phyloP scores from a whole-genome alignment of 2,329 filamentous ascomycete species.

The Helotiales sp. region DNA sequence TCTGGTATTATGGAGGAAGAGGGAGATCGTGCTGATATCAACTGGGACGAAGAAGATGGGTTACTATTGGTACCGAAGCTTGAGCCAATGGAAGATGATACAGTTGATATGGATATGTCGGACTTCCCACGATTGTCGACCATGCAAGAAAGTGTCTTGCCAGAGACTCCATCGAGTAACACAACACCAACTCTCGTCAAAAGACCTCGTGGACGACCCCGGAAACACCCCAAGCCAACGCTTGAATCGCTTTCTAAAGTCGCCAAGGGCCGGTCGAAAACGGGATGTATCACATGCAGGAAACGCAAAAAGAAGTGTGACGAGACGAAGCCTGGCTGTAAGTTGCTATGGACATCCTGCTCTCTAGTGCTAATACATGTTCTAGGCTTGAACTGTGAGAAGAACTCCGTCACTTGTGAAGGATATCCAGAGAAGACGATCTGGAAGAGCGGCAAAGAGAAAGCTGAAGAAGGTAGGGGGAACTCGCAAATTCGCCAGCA shows the following conservation, averaged over 20 bases:
- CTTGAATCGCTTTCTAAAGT: conserved; percentile 66
- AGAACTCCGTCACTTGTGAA: conserved; percentile 90
- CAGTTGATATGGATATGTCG: conserved; percentile 58
- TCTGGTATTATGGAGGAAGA: conserved; percentile 38
- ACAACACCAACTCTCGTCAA: conserved; percentile 47
- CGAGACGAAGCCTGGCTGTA: conserved; percentile 70
- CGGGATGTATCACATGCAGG: conserved; percentile 70
- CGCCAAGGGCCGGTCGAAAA: conserved; percentile 77
- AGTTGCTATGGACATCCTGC: conserved; percentile 41
- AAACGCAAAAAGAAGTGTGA: conserved; percentile 76
- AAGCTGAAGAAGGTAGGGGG: conserved; percentile 66
- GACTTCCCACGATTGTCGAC: conserved; percentile 51
- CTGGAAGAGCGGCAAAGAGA: conserved; percentile 84
- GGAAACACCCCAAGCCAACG: conserved; percentile 72
- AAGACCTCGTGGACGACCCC: conserved; percentile 77
- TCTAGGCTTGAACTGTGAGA: conserved; percentile 83
- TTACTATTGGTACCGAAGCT: conserved; percentile 57
- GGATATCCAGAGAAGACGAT: conserved; percentile 86
- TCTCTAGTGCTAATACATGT: conserved; percentile 15
- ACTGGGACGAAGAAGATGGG: conserved; percentile 45
- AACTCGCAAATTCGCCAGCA: conserved; percentile 28
- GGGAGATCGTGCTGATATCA: conserved; percentile 34
- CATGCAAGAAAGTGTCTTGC: conserved; percentile 45
- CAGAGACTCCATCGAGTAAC: conserved; percentile 26
- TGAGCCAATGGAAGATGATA: conserved; percentile 49